phyloP scores from a whole-genome alignment of 306 rosid genomes.

The Hippophae rhamnoides region DNA sequence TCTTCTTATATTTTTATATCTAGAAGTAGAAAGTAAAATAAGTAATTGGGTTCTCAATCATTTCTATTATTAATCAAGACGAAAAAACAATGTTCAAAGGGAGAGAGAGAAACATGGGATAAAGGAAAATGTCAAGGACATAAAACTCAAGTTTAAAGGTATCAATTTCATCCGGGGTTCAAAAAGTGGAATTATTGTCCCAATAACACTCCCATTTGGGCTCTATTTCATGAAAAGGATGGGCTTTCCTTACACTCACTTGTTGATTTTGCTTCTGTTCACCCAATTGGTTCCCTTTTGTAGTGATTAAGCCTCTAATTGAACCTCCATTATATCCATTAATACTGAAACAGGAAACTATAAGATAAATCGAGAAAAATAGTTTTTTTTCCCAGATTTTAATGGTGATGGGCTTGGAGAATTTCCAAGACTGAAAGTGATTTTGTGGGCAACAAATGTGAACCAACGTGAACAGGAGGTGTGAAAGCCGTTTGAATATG shows the following conservation, averaged over 20 bases:
- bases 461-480: conserved; percentile 9
- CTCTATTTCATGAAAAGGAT: conserved; percentile 72
- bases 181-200: conserved; percentile 64
- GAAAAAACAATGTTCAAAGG: not conserved
- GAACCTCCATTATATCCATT: not conserved
- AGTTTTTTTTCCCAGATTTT: conserved; percentile 2
- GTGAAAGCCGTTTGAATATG: conserved; percentile 21
- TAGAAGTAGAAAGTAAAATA: not conserved
- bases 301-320: conserved; percentile 25
- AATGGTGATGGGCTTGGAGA: conserved; percentile 9
- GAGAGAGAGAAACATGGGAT: conserved; percentile 57
- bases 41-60: not conserved
- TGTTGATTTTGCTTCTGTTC: conserved; percentile 28
- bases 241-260: conserved; percentile 33
- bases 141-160: conserved; percentile 74
- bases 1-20: no score
- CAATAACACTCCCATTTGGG: conserved; percentile 84
- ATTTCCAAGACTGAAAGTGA: conserved; percentile 22
- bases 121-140: conserved; percentile 93
- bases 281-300: conserved; percentile 18
- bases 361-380: conserved; percentile 23
- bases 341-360: conserved; percentile 11
- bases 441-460: conserved; percentile 18
- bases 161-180: conserved; percentile 78
- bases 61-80: not conserved